A percentile compares a stretch with the other conserved stretches of the same genome.
Evolutionary conservation across 495 filamentous ascomycete genomes (phyloP).

Genomic region (Talaromyces ruber): DNA sequence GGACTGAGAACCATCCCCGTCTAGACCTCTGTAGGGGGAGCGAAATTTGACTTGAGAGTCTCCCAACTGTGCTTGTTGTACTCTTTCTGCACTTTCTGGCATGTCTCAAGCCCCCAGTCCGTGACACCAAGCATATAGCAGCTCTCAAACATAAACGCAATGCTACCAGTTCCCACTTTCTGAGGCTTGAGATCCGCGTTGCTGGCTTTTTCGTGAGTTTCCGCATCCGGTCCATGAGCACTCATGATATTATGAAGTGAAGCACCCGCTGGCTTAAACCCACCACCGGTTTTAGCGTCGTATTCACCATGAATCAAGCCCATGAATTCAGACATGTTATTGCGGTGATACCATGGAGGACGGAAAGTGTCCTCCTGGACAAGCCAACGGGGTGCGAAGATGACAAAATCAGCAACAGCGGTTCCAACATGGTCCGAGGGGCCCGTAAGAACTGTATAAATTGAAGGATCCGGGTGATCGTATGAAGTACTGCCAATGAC

Average conservation of each 20-base stretch:
- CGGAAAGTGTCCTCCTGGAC: constrained; percentile 38
- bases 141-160: constrained; percentile 2
- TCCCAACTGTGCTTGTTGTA: neutral
- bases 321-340: constrained; percentile 40
- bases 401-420: constrained; percentile 48
- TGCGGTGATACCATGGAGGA: constrained; percentile 44
- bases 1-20: no score
- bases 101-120: neutral
- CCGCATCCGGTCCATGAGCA: constrained; percentile 53
- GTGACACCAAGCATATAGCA: neutral
- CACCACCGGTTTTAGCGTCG: constrained; percentile 20
- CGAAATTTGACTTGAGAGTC: constrained; percentile 22
- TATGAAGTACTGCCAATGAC: constrained; percentile 64
- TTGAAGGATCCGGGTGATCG: constrained; percentile 77
- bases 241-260: constrained; percentile 56
- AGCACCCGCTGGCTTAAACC: constrained; percentile 54
- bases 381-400: constrained; percentile 42
- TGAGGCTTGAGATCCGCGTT: neutral
- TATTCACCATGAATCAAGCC: constrained; percentile 45
- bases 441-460: constrained; percentile 74
- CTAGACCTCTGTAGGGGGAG: neutral
- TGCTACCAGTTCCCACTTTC: neutral
- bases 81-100: neutral
- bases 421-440: constrained; percentile 63
- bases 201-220: constrained; percentile 40